Base-by-base conservation (phyloP, 129 eudicot species). In the Artemisia tridentata region DNA sequence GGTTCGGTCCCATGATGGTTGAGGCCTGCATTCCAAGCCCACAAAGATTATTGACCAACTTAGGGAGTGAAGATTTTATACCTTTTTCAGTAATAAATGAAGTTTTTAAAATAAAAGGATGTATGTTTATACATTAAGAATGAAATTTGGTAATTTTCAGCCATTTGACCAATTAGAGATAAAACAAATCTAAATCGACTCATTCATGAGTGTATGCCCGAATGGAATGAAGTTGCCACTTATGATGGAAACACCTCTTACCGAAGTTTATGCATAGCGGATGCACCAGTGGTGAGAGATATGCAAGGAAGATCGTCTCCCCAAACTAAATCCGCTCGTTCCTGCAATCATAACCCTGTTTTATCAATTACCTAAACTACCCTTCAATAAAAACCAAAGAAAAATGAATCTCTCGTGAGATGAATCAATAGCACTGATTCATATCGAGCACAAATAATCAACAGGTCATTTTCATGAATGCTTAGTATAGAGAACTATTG, bases 1-100 rank as follows among this genome's bases (percentile, higher is more conserved):
- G 5, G 97, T 93, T 20, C 99, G 88, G 59, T 93, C 99, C 99
- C 96, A 90, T 19, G 99, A 90, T 67, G 99, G 99, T 63, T 90
- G 99, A 51, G 99, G 99, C 75, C 99, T 93, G 80, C 77, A 46
- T 27, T 52, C 51, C 51, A 81, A 50, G 67, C 11, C 78, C 53
- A 49, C 34, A 48, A 23, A 63, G 16, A 19, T 48, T 49, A 63
- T 31, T 7, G 20, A 34, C 21, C 31, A 19, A 56, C 41, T 56
- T 19, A 57, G 74, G 43, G 7, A 47, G n/a, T 65, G 6, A 67
- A 67, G 21, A 16, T 68, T 15, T 58, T 23, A 12, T 38, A 7
- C 45, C 10, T 38, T 38, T 38, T 38, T 38, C 45, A 38, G 45
- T 38, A 23, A 58, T 7, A 34, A 21, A 55, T 18, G 27, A 55